Conservation (phyloP, 371 early-diverging fungal species). For the Dinochytrium kinnereticum region DNA sequence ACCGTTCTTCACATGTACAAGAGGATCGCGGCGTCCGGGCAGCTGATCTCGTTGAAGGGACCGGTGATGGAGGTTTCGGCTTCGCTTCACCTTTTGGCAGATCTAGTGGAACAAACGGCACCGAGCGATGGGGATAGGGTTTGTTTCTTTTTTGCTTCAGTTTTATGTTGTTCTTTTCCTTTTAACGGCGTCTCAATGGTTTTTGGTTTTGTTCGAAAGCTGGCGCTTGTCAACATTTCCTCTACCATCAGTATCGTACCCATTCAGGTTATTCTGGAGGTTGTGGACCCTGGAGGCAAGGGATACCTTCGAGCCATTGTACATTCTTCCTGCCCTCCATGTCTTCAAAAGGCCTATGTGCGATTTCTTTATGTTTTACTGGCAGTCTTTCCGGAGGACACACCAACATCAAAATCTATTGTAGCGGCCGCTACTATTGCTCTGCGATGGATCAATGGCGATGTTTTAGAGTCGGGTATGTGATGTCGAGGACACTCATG, state of each 20-base stretch:
- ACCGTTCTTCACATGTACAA: constrained; percentile 45
- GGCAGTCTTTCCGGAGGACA: constrained; percentile 8
- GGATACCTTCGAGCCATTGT: constrained; percentile 24
- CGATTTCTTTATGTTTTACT: constrained; percentile 21
- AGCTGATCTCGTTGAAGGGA: constrained; percentile 14
- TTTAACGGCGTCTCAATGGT: not conserved
- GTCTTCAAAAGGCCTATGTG: constrained; percentile 40
- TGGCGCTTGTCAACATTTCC: not conserved
- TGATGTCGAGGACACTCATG: not conserved
- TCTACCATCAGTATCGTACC: constrained; percentile 25
- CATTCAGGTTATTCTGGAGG: constrained; percentile 20
- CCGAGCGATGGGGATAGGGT: not conserved
- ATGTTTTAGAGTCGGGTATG: constrained; percentile 31
- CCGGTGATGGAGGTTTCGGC: constrained; percentile 35
- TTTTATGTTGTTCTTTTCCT: not conserved
- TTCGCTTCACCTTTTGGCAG: constrained; percentile 33
- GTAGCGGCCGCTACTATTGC: constrained; percentile 24
- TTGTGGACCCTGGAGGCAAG: constrained; percentile 12
- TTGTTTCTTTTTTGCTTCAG: not conserved
- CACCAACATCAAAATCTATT: constrained; percentile 10
- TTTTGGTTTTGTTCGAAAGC: too few species aligned
- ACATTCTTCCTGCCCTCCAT: constrained; percentile 22
- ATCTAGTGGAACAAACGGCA: too few species aligned
- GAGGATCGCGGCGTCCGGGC: constrained; percentile 17
- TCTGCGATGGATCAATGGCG: constrained; percentile 25